phyloP scores from a whole-genome alignment of 345 rosid genomes.

The Durio zibethinus region DNA sequence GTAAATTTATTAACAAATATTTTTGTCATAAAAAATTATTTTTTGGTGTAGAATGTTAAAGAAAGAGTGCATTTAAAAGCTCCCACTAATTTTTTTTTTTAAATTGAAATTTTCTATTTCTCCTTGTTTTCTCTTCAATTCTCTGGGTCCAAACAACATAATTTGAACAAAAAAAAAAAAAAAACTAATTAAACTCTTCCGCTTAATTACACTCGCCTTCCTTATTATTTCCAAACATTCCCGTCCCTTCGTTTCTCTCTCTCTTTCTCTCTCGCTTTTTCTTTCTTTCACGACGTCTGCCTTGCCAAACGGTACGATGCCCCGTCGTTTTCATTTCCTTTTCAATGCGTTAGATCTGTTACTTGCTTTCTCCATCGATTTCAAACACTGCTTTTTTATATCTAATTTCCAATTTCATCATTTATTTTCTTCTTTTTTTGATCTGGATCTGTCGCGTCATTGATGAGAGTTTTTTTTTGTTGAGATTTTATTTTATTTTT shows the following conservation, averaged over 20 bases:
- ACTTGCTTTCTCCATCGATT: not conserved
- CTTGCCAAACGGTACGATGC: slow-evolving; percentile 5
- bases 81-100: no score
- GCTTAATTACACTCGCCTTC: not conserved
- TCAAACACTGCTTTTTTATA: not conserved
- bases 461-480: not conserved
- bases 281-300: not conserved
- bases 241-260: no score
- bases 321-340: not conserved
- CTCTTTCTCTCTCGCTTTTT: not conserved
- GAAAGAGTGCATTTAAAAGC: no score
- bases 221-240: not conserved
- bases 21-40: no score
- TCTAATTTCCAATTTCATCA: not conserved
- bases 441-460: slow-evolving; percentile 2
- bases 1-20: no score
- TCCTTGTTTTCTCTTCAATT: slow-evolving; percentile 17
- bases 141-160: not conserved
- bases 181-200: not conserved
- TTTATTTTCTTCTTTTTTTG: not conserved
- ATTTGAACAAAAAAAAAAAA: no score
- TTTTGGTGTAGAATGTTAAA: no score
- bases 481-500: not conserved
- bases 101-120: not conserved
- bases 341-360: slow-evolving; percentile 16